Evolutionary conservation across 2,329 filamentous ascomycete species (phyloP), one percentile per base, ranked within the genome.

Genomic region (Camillea tinctor): DNA sequence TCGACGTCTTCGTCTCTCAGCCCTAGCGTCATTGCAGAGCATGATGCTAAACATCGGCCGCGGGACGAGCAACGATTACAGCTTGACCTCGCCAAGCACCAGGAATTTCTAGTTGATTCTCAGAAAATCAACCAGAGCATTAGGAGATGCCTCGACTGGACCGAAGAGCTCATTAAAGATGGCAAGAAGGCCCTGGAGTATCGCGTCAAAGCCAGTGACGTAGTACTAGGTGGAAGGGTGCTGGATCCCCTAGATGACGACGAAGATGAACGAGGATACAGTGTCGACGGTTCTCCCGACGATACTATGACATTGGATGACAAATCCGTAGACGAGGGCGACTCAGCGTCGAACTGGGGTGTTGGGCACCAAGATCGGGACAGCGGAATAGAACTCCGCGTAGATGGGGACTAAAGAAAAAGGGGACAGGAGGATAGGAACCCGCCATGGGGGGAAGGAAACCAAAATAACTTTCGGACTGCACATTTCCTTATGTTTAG

Each of bases 41-140:
- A 74, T 67, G 70, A 86, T 75, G 61, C 80, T 69, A 68, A 81
- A 69, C 80, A 91, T 62, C 83, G 87, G n/a, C 83, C 86, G 54
- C 84, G 85, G 56, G 94, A 98, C 65, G 92, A 97, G 72, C 89
- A 89, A 66, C 86, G 92, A 26, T 80, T 98, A n/a, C 86, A 90
- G 67, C 82, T 93, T 4, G 95, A 99, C 74, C 82, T 99, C 0
- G 84, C 88, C 3, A 94, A 93, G 72, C 95, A 99, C 73, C 91
- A 93, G 66, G 90, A 97, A 70, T 80, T 98, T 1, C 84, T 99
- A 8, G 80, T 93, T 48, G 93, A 97, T 73, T 95, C 90, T 66
- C 93, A 97, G 71, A 96, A 93, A 78, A 93, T 98, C 81, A 98
- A 97, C 72, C 91, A 96, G 73, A 96, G 91, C 73, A 84, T 99